Percentiles rank a stretch among this genome's conserved stretches.
Conservation (phyloP, 2,329 filamentous ascomycete genomes). For the Xylaria sp. region DNA sequence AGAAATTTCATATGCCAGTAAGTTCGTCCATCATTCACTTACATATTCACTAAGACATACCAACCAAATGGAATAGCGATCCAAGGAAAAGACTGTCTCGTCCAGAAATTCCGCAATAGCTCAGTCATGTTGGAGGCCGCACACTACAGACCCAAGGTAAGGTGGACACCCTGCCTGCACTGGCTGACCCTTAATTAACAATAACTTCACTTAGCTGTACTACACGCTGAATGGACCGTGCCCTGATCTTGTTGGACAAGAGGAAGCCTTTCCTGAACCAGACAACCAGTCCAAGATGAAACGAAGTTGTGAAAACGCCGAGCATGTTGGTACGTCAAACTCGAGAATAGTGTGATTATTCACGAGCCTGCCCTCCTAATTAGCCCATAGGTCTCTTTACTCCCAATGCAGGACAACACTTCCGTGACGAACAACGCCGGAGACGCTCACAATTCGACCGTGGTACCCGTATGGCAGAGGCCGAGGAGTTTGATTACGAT, state of each 20-base stretch:
- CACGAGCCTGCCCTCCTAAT: conserved; percentile 25
- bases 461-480: conserved; percentile 76
- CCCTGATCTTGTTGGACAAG: conserved; percentile 69
- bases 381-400: conserved; percentile 75
- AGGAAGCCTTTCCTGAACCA: conserved; percentile 79
- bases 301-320: conserved; percentile 86
- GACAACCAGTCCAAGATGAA: conserved; percentile 91
- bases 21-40: conserved; percentile 49
- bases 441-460: conserved; percentile 83
- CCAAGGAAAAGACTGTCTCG: conserved; percentile 88
- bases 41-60: conserved; percentile 18
- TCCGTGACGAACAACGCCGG: conserved; percentile 78
- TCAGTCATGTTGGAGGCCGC: conserved; percentile 90
- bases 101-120: conserved; percentile 96
- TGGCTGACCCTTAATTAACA: conserved; percentile 1
- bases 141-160: conserved; percentile 85
- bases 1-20: conserved; percentile 95
- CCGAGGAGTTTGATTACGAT: conserved; percentile 70
- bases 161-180: conserved; percentile 20
- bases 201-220: conserved; percentile 57
- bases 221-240: conserved; percentile 60
- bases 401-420: conserved; percentile 78
- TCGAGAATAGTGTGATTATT: too few species aligned
- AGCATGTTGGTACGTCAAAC: conserved; percentile 75
- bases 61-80: conserved; percentile 68